Percentiles rank a stretch among this genome's conserved stretches.
Conservation (phyloP, 129 eudicot species). For the Flaveria robusta region DNA sequence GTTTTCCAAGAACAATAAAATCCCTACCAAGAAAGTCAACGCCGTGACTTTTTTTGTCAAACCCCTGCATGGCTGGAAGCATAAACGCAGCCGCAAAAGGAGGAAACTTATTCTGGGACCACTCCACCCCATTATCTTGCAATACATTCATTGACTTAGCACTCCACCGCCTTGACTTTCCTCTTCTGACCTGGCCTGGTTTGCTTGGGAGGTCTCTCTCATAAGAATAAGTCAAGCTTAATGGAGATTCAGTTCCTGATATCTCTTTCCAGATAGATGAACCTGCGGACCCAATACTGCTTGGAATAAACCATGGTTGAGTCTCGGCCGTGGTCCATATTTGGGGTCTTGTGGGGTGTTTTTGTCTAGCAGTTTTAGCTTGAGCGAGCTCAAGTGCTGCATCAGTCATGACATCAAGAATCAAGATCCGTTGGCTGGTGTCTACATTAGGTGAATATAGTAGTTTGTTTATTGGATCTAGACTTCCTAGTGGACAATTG, state of each 20-base stretch:
- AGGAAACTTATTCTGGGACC: constrained; percentile 78
- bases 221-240: constrained; percentile 72
- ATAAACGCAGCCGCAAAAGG: constrained; percentile 91
- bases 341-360: constrained; percentile 42
- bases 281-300: constrained; percentile 68
- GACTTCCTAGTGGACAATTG: constrained; percentile 64
- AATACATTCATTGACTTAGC: constrained; percentile 24
- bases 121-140: constrained; percentile 47
- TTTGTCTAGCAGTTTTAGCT: constrained; percentile 45
- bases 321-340: constrained; percentile 64
- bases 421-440: constrained; percentile 83
- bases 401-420: constrained; percentile 85
- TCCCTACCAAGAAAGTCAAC: constrained; percentile 93
- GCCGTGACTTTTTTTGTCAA: constrained; percentile 88
- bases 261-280: constrained; percentile 78
- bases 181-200: constrained; percentile 53
- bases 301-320: constrained; percentile 89
- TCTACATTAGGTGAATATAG: constrained; percentile 85
- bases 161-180: constrained; percentile 87
- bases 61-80: constrained; percentile 97
- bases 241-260: constrained; percentile 56
- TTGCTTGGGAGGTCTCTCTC: constrained; percentile 85
- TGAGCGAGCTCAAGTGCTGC: constrained; percentile 84
- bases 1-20: constrained; percentile 82
- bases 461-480: constrained; percentile 64